A percentile compares a stretch with the other conserved stretches of the same genome.
Evolutionary conservation across 2,329 filamentous ascomycete genomes (phyloP).

Genomic region (Cladosporium colombiae): DNA sequence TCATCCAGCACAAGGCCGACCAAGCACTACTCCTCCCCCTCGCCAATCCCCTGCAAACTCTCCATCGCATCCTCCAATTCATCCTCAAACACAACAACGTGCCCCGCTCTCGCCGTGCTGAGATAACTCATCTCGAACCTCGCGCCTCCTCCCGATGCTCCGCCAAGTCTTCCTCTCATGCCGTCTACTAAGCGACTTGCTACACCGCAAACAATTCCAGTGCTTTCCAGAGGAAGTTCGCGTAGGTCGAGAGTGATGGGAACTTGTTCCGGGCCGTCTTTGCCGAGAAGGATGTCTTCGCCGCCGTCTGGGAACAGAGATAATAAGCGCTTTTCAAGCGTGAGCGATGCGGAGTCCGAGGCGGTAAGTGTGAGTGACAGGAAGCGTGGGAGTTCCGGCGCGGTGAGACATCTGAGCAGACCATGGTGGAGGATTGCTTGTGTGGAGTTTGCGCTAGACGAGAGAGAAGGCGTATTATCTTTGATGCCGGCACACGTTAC

Average conservation of each 20-base stretch:
- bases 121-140: constrained; percentile 83
- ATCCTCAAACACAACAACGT: constrained; percentile 78
- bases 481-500: constrained; percentile 76
- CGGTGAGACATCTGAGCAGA: constrained; percentile 50
- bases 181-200: constrained; percentile 79
- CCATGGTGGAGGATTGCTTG: constrained; percentile 48
- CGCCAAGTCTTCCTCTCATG: constrained; percentile 44
- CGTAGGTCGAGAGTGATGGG: constrained; percentile 87
- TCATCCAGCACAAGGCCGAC: no score
- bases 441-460: constrained; percentile 36
- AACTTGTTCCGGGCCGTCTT: constrained; percentile 68
- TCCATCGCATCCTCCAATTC: constrained; percentile 73
- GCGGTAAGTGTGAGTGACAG: constrained; percentile 73
- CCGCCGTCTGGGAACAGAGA: constrained; percentile 49
- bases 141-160: constrained; percentile 24
- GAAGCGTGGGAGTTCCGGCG: constrained; percentile 61
- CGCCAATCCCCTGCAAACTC: constrained; percentile 52
- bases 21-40: background rate
- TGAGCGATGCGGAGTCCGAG: constrained; percentile 71
- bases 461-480: constrained; percentile 36
- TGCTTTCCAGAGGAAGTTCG: constrained; percentile 79
- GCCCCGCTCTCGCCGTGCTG: constrained; percentile 83
- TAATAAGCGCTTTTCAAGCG: constrained; percentile 69
- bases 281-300: constrained; percentile 70
- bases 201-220: constrained; percentile 92